A percentile compares a stretch with the other conserved stretches of the same genome.
phyloP scores from a whole-genome alignment of 305 asterid species.

The Euphrasia arctica region DNA sequence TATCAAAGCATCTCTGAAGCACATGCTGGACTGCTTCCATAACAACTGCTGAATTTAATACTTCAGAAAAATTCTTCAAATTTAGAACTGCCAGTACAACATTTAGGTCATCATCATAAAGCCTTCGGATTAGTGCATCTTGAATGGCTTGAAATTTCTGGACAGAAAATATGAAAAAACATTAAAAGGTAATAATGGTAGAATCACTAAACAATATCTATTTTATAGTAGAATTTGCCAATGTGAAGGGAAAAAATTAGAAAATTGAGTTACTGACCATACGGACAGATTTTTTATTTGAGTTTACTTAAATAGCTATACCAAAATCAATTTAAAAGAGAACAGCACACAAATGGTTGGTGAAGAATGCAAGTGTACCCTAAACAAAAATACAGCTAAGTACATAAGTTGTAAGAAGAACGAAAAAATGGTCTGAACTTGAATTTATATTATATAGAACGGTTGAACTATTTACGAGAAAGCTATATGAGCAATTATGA shows the following conservation, averaged over 20 bases:
- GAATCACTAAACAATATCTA: conserved; percentile 6
- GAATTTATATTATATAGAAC: not conserved
- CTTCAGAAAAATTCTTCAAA: conserved; percentile 48
- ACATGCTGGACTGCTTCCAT: conserved; percentile 53
- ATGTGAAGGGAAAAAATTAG: conserved; percentile 4
- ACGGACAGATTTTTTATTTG: conserved; percentile 9
- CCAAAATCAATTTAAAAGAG: conserved; percentile 7
- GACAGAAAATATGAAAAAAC: conserved; percentile 15
- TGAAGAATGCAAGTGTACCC: conserved; percentile 11
- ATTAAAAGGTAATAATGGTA: conserved; percentile 12
- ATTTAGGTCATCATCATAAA: conserved; percentile 72
- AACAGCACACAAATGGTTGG: conserved; percentile 9
- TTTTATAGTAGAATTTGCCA: not conserved
- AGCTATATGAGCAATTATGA: conserved; percentile 13
- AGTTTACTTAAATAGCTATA: conserved; percentile 2
- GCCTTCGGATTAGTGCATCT: conserved; percentile 70
- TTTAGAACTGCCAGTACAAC: conserved; percentile 77
- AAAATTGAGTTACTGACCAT: conserved; percentile 4
- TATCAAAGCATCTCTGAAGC: conserved; percentile 58
- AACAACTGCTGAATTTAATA: conserved; percentile 47
- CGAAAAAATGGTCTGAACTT: not conserved
- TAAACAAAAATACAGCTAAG: not conserved
- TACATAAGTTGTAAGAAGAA: not conserved
- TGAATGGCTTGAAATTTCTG: conserved; percentile 72
- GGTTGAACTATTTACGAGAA: not conserved